Conservation (phyloP, 345 rosid genomes). For the Litchi chinensis region DNA sequence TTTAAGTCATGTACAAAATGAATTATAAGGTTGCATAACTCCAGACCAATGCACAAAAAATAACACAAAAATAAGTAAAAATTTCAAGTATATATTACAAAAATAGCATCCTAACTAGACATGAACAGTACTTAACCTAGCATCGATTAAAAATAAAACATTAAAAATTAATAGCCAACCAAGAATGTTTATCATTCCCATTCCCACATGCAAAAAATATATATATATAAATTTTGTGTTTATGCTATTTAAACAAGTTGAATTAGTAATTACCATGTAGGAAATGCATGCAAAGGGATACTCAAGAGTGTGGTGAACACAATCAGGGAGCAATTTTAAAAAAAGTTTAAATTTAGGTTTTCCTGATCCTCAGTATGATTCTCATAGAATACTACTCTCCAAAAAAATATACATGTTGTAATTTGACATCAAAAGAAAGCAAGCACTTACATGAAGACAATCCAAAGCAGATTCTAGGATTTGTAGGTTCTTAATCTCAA, state of each 20-base stretch:
- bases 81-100: background rate
- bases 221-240: too few species aligned
- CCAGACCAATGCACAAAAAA: background rate
- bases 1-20: background rate
- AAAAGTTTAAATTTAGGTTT: too few species aligned
- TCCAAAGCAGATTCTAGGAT: slow-evolving; percentile 93
- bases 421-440: slow-evolving; percentile 13
- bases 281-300: background rate
- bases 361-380: too few species aligned
- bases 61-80: background rate
- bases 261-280: slow-evolving; percentile 13
- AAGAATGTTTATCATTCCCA: too few species aligned
- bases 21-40: background rate
- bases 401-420: slow-evolving; percentile 8
- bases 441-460: slow-evolving; percentile 86
- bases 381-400: too few species aligned
- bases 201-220: too few species aligned
- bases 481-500: slow-evolving; percentile 87
- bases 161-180: too few species aligned
- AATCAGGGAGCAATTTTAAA: too few species aligned
- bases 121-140: too few species aligned
- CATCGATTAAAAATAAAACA: too few species aligned
- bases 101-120: background rate
- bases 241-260: too few species aligned
- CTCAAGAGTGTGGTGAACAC: slow-evolving; percentile 3